Percentiles rank a stretch among this genome's conserved stretches.
Conservation (phyloP, 208 protist species). For the Tritrichomonas foetus region DNA sequence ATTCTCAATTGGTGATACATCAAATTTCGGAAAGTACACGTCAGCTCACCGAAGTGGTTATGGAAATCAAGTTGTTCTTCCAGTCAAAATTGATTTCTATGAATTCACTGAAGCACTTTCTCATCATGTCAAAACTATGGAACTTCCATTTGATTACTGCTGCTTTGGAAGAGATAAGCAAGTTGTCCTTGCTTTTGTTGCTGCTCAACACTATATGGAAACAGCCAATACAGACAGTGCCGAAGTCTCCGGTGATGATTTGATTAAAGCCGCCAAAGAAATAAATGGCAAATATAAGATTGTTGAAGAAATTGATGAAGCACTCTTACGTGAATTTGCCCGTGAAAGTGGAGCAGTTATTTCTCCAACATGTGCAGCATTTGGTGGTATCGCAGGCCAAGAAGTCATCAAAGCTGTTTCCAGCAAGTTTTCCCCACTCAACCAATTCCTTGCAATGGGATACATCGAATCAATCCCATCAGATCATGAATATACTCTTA, state of each 20-base stretch:
- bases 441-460: constrained; percentile 48
- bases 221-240: neutral
- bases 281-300: neutral
- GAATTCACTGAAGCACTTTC: constrained; percentile 30
- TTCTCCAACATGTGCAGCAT: constrained; percentile 49
- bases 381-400: constrained; percentile 66
- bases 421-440: constrained; percentile 66
- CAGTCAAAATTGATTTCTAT: neutral
- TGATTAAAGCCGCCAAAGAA: neutral
- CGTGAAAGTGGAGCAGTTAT: constrained; percentile 14
- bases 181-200: neutral
- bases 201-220: neutral
- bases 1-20: constrained; percentile 55
- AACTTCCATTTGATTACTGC: neutral
- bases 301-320: neutral
- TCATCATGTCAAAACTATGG: neutral
- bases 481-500: constrained; percentile 1
- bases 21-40: constrained; percentile 42
- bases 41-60: constrained; percentile 52
- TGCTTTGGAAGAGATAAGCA: neutral
- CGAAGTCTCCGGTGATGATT: neutral
- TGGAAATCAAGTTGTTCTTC: constrained; percentile 29
- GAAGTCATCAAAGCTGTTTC: constrained; percentile 63
- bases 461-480: neutral
- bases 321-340: neutral